Evolutionary conservation across 257 asterid genomes (phyloP), one percentile per base, ranked within the genome.

Genomic region (Ocimum tenuiflorum): DNA sequence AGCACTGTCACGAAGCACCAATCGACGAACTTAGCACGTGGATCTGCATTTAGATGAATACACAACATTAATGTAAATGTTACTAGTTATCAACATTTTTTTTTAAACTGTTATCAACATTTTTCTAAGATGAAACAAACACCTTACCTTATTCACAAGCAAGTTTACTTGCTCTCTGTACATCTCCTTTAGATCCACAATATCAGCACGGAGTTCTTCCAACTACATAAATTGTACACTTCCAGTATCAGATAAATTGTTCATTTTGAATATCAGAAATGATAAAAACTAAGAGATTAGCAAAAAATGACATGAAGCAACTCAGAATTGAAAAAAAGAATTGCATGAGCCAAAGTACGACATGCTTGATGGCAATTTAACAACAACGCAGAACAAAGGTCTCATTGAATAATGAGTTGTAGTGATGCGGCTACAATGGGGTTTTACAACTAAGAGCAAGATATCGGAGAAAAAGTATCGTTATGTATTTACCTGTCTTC

Each of bases 131-230:
- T 46, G 63, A 53, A 20, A 43, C 38, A 39, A 17, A 1, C 13
- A 5, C 0, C 18, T 48, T 66, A 86, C 99, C 99, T 90, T 90
- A 74, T 90, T 86, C 78, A 90, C 97, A 23, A 94, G 99, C 73
- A 89, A 63, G 85, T 90, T 88, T 50, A 94, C 97, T 94, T 94
- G 99, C 78, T 94, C 97, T 74, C 94, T 83, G 76, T 94, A 94
- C 99, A 94, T 94, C 81, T 90, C 96, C 83, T 94, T 90, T 73
- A 94, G 78, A 78, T 94, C 99, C 14, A 80, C 79, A 49, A 94
- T 90, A 79, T 94, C 99, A 0, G 94, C 96, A 31, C 99, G 91
- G 19, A 94, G 95, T 74, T 89, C 99, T 78, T 90, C 99, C 91
- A 94, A 72, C 99, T 94, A 62, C 72, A 82, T 61, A 39, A 70